Evolutionary conservation across 192 early-diverging fungal species (phyloP).

Genomic region (Geranomyces michiganensis): DNA sequence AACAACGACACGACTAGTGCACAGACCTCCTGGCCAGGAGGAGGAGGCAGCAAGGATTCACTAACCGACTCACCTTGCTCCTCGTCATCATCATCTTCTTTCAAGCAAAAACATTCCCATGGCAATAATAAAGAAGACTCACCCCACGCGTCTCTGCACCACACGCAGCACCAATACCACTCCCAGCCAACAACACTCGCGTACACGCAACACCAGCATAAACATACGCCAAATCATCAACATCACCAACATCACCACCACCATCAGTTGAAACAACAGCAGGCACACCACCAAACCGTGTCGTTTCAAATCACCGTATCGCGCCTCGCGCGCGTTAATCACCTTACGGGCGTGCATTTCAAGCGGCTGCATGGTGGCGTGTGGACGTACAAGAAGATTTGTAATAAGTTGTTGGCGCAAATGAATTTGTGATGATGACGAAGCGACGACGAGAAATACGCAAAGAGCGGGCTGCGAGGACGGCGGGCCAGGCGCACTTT

Average conservation of each 20-base stretch:
- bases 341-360: constrained; percentile 49
- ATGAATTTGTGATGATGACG: constrained; percentile 50
- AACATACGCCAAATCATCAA: background rate
- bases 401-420: constrained; percentile 46
- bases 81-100: background rate
- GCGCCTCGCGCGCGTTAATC: constrained; percentile 39
- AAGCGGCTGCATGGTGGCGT: constrained; percentile 53
- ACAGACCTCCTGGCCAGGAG: too few species aligned
- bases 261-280: background rate
- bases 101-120: too few species aligned
- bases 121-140: too few species aligned
- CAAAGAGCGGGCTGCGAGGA: background rate
- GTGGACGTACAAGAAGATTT: constrained; percentile 61
- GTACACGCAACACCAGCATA: background rate
- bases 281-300: constrained; percentile 5
- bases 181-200: background rate
- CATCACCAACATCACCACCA: constrained; percentile 7
- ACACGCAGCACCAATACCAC: constrained; percentile 3
- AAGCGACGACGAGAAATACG: too few species aligned
- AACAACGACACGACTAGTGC: background rate
- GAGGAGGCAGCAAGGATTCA: too few species aligned
- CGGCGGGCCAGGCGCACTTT: too few species aligned
- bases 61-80: background rate
- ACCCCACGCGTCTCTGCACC: background rate
- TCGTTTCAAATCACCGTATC: constrained; percentile 51